Conservation (phyloP, 148 eudicot species). For the Fagopyrum tataricum region DNA sequence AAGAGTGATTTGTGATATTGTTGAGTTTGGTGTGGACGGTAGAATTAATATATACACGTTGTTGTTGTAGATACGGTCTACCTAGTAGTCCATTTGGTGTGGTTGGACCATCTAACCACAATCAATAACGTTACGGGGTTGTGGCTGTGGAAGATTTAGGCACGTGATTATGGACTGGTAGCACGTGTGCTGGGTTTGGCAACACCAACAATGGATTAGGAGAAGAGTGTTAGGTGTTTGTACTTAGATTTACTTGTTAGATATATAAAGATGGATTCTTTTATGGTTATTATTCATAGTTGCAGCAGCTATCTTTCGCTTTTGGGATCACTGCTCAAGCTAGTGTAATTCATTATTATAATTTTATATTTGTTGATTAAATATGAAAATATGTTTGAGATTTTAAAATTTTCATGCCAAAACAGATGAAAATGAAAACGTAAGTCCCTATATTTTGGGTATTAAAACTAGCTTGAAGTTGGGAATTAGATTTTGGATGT, state of each 20-base stretch:
- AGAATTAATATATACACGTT: conserved; percentile 1
- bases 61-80: not conserved
- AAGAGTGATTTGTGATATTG: not conserved
- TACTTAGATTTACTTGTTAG: not conserved
- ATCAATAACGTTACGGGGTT: not conserved
- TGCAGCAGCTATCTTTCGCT: too few relatives aligned
- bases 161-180: not conserved
- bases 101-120: not conserved
- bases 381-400: too few relatives aligned
- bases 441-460: too few relatives aligned
- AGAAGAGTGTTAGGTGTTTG: not conserved
- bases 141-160: not conserved
- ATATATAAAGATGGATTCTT: not conserved
- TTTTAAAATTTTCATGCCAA: too few relatives aligned
- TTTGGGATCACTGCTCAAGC: too few relatives aligned
- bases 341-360: too few relatives aligned
- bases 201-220: not conserved
- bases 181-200: conserved; percentile 1
- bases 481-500: too few relatives aligned
- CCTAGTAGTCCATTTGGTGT: not conserved
- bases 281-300: not conserved
- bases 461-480: too few relatives aligned
- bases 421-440: too few relatives aligned
- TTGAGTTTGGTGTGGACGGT: not conserved
- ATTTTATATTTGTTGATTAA: too few relatives aligned